Conservation (phyloP, 2,329 filamentous ascomycete species). For the Epichloe hybrida region DNA sequence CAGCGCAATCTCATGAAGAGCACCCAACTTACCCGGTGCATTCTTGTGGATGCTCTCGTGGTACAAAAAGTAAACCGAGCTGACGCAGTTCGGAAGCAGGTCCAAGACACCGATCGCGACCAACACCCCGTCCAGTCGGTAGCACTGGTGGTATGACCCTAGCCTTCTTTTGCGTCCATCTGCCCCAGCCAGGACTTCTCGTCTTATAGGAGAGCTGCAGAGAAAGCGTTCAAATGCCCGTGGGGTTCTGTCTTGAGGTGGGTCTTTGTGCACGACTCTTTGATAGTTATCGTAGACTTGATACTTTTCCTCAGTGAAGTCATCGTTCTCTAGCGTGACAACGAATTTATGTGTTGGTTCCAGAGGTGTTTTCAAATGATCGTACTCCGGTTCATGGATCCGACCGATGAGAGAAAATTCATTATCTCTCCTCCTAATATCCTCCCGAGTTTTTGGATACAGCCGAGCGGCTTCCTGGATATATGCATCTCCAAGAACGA, state of each 20-base stretch:
- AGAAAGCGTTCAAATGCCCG: slow-evolving; percentile 58
- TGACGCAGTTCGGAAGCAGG: slow-evolving; percentile 62
- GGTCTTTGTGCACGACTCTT: slow-evolving; percentile 56
- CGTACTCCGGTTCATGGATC: slow-evolving; percentile 55
- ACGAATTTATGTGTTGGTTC: slow-evolving; percentile 53
- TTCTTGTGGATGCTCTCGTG: slow-evolving; percentile 58
- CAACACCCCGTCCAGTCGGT: slow-evolving; percentile 60
- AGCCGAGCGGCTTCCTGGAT: slow-evolving; percentile 47
- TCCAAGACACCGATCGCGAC: slow-evolving; percentile 68
- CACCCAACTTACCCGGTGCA: slow-evolving; percentile 62
- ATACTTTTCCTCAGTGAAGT: slow-evolving; percentile 66
- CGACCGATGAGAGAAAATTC: slow-evolving; percentile 54
- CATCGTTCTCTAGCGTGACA: slow-evolving; percentile 56
- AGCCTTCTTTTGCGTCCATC: slow-evolving; percentile 42
- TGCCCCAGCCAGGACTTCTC: slow-evolving; percentile 26
- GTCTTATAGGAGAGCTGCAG: slow-evolving; percentile 53
- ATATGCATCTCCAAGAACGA: slow-evolving; percentile 56
- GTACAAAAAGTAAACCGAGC: slow-evolving; percentile 74
- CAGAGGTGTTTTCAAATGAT: slow-evolving; percentile 40
- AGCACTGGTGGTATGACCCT: slow-evolving; percentile 73
- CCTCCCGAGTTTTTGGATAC: slow-evolving; percentile 54
- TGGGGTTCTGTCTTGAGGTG: slow-evolving; percentile 41
- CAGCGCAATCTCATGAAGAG: slow-evolving; percentile 57
- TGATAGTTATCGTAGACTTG: slow-evolving; percentile 64
- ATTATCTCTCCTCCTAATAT: slow-evolving; percentile 47